Evolutionary conservation across 148 eudicot genomes (phyloP), one percentile per base, ranked within the genome.

Genomic region (Cornus florida): DNA sequence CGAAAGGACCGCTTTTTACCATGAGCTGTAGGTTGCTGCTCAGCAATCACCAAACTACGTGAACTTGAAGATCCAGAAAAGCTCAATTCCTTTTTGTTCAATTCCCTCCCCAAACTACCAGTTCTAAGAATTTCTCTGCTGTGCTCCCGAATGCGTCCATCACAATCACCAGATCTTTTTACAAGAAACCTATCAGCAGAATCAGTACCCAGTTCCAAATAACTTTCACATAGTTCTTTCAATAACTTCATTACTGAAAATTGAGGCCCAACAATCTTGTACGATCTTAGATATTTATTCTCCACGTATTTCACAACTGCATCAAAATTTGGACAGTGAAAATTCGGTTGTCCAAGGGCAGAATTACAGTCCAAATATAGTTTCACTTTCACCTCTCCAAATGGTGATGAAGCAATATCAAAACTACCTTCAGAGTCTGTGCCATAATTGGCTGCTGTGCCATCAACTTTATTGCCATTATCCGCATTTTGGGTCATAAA

Each of bases 361-460:
- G 75, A 80, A 56, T 83, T 46, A 60, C 80, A 39, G 8, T 33
- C 35, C 69, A 80, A 80, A 20, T 83, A 85, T 9, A 85, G 82
- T 70, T 80, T 87, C 75, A 87, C 86, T 70, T 80, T 87, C 72
- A 87, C 86, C 72, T 85, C 84, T 57, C 90, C 90, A 22, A 81
- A 78, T 24, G 72, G 64, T 11, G 83, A 79, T 69, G 90, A 85
- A 79, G 81, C 88, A 83, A 87, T 85, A 14, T 83, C 90, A 48
- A 83, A 66, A 60, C 62, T 87, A 60, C 39, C 38, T 60, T 65
- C 69, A 28, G n/a, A 48, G 69, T 10, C 82, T 20, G 82, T 72
- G 39, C 65, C 70, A 65, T n/a, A 7, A 57, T 79, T 77, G 70
- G 43, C 79, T 9, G 64, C 73, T 20, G 82, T 71, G 75, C 69